Base-by-base conservation (phyloP, 805 yeast species). In the Cephaloascus fragrans region DNA sequence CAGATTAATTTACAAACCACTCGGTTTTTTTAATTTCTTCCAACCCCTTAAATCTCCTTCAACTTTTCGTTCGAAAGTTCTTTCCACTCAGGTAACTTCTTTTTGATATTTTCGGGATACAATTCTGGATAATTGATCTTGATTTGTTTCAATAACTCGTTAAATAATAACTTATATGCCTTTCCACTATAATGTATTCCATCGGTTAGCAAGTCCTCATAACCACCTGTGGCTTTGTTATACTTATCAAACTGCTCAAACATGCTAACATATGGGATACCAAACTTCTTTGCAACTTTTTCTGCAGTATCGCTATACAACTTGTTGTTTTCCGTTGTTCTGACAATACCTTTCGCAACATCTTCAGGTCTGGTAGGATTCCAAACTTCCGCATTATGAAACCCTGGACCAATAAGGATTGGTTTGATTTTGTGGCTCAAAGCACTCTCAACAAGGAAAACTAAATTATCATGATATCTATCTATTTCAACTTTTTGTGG, bases 381-480 rank as follows among this genome's bases (percentile, higher is more conserved):
- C 69, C 77, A 73, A 33, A 53, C 44, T 3, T 48, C 51, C n/a
- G 48, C 52, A 51, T 77, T 78, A 46, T 75, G 77, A 12, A 72
- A 52, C 0, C 73, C 81, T 0, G 90, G 87, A 0, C 85, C 77
- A 5, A 85, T 67, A 1, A 84, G 48, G n/a, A 86, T 63, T 0
- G 77, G 64, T 28, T 68, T 69, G 39, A 81, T 72, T 2, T 62
- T 67, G 38, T 69, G 55, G 1, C 50, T 52, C 18, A 52, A 44
- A 23, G 73, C 64, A 42, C 64, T 44, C 4, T 59, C 46, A 10
- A 77, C 61, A 48, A 85, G 45, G 10, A 43, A 39, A 18, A 46
- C 49, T 44, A 72, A 60, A 49, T 87, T 87, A 14, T 53, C 57
- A 17, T 55, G 41, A 51, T 59, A 85, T 40, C 69, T 59, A 0